Evolutionary conservation across 78 protist genomes (phyloP).

Genomic region (Guillardia theta): DNA sequence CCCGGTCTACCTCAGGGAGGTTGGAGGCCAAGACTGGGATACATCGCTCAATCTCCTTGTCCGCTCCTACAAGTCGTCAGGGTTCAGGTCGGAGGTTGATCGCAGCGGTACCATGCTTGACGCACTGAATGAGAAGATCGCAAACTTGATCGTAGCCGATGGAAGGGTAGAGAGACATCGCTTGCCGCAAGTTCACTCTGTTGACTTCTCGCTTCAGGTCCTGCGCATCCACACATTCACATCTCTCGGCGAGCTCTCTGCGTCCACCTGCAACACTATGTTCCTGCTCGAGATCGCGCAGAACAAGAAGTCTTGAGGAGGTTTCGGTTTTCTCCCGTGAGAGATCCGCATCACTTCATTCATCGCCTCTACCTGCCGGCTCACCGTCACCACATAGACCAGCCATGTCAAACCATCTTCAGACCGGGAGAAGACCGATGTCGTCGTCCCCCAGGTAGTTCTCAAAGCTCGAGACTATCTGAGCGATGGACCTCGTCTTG

Average conservation of each 20-base stretch:
- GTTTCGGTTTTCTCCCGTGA: not conserved
- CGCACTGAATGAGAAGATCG: not conserved
- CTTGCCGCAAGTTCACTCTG: not conserved
- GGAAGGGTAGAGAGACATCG: not conserved
- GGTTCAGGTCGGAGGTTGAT: not conserved
- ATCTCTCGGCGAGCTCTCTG: not conserved
- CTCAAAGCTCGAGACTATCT: not conserved
- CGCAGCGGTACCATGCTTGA: not conserved
- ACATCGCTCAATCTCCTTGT: not conserved
- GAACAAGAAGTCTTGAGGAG: not conserved
- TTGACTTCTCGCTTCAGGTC: not conserved
- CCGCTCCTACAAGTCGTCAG: not conserved
- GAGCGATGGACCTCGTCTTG: not conserved
- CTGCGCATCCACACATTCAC: not conserved
- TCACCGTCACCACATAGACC: not conserved
- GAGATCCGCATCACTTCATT: not conserved
- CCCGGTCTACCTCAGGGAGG: not conserved
- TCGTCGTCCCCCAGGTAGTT: conserved; percentile 6
- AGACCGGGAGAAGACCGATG: conserved; percentile 5
- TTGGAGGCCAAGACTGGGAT: not conserved
- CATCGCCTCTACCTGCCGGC: not conserved
- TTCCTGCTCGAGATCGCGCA: not conserved
- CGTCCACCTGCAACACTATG: not conserved
- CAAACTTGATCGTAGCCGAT: not conserved
- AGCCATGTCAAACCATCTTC: no score